These are phyloP conservation scores for Barbatosphaeria neglecta DNA, from an alignment of 495 filamentous ascomycete genomes.

Conservation along the genomic window DNA sequence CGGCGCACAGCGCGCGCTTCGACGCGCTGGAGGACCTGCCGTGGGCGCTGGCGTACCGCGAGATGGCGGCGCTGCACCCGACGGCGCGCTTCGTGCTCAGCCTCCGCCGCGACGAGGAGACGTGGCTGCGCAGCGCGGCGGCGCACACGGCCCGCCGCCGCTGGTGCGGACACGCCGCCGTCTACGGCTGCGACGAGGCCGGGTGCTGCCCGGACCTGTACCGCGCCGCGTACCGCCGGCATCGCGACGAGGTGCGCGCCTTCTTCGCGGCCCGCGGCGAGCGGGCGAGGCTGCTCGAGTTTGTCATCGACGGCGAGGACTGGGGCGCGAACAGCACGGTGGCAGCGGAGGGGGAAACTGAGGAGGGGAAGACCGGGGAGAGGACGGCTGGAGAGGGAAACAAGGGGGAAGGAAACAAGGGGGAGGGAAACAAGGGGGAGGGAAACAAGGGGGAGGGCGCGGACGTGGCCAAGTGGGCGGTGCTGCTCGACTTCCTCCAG, in stretches of 20 bases:
- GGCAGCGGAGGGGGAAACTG: neutral
- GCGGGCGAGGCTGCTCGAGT: neutral
- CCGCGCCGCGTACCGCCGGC: neutral
- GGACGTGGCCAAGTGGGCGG: neutral
- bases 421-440: neutral
- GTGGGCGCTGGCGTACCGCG: neutral
- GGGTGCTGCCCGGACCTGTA: neutral
- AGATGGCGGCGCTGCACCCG: neutral
- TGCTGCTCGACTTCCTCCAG: neutral
- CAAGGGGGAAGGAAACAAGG: neutral
- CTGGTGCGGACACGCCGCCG: neutral
- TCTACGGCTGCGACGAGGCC: neutral
- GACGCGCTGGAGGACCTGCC: neutral
- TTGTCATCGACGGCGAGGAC: neutral
- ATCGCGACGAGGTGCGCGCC: neutral
- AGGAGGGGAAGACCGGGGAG: neutral
- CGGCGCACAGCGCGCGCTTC: neutral
- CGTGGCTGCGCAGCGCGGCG: neutral
- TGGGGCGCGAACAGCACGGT: neutral
- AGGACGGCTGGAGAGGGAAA: neutral
- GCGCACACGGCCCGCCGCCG: neutral
- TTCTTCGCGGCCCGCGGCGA: neutral
- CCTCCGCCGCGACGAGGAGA: neutral
- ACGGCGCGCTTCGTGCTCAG: neutral
- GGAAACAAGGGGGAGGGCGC: neutral